Percentiles rank a stretch among this genome's conserved stretches.
Conservation (phyloP, 1,284 basidiomycete species). For the Moniliophthora roreri region DNA sequence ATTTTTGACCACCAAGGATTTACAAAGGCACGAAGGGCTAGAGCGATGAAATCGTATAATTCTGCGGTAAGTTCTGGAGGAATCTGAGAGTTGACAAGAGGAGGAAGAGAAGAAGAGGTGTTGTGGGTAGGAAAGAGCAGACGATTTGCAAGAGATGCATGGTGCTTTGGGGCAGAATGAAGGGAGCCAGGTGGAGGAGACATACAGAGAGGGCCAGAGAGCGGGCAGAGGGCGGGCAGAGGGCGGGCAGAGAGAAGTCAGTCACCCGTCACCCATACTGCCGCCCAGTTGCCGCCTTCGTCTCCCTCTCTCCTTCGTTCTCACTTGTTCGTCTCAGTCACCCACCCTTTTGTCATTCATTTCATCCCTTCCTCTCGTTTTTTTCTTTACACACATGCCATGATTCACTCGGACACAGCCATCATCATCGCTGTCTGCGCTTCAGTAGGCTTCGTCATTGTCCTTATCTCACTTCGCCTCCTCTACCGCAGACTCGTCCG, state of each 20-base stretch:
- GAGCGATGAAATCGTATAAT: constrained; percentile 75
- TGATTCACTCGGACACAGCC: background rate
- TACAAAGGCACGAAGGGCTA: constrained; percentile 73
- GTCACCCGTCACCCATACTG: too few species aligned
- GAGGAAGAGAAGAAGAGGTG: constrained; percentile 49
- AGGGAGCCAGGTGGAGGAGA: constrained; percentile 21
- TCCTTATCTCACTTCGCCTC: background rate
- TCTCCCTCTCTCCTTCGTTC: too few species aligned
- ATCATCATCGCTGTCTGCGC: background rate
- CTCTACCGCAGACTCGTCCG: background rate
- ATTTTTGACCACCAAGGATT: constrained; percentile 83
- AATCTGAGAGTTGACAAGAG: constrained; percentile 43
- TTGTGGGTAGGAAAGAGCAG: constrained; percentile 67
- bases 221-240: too few species aligned
- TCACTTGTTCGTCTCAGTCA: too few species aligned
- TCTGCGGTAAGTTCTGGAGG: constrained; percentile 62
- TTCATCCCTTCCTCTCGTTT: too few species aligned
- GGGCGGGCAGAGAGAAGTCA: too few species aligned
- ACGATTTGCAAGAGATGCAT: constrained; percentile 53
- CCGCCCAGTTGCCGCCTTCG: too few species aligned
- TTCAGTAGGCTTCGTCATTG: background rate
- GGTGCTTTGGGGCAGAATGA: constrained; percentile 21
- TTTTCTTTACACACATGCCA: too few species aligned
- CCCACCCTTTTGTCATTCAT: too few species aligned
- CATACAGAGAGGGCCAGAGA: too few species aligned